A percentile compares a stretch with the other conserved stretches of the same genome.
These are phyloP conservation scores for Leccinellum rugosiceps DNA, from an alignment of 768 basidiomycete species.

Conservation along the genomic window DNA sequence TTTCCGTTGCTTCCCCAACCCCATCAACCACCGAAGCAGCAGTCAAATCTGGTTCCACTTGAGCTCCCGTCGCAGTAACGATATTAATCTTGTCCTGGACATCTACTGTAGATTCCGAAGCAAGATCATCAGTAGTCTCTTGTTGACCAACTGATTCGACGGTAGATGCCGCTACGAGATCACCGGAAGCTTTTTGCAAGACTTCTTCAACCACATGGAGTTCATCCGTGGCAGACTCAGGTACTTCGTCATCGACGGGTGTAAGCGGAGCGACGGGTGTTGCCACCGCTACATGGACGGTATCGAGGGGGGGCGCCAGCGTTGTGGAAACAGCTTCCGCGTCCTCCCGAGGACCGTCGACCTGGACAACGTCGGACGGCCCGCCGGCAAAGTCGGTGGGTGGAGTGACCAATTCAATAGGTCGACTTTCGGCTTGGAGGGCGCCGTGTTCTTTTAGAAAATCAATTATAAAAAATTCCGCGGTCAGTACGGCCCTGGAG, in stretches of 20 bases:
- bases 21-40: background rate
- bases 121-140: slow-evolving; percentile 4
- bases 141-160: slow-evolving; percentile 1
- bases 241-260: background rate
- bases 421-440: background rate
- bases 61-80: slow-evolving; percentile 13
- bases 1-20: slow-evolving; percentile 12
- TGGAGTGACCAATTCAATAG: background rate
- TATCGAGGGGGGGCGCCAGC: background rate
- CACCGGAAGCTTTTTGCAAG: slow-evolving; percentile 4
- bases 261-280: background rate
- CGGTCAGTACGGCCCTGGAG: background rate
- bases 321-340: slow-evolving; percentile 1
- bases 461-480: background rate
- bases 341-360: slow-evolving; percentile 1
- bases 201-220: slow-evolving; percentile 1
- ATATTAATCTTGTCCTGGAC: background rate
- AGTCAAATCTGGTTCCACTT: background rate
- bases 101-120: background rate
- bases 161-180: slow-evolving; percentile 4
- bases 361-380: background rate
- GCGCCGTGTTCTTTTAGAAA: background rate
- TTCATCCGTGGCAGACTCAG: slow-evolving; percentile 1
- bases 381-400: background rate
- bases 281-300: background rate